Percentiles rank a stretch among this genome's conserved stretches.
These are phyloP conservation scores for Zygotorulaspora chibaensis DNA, from an alignment of 805 yeast species.

Conservation along the genomic window DNA sequence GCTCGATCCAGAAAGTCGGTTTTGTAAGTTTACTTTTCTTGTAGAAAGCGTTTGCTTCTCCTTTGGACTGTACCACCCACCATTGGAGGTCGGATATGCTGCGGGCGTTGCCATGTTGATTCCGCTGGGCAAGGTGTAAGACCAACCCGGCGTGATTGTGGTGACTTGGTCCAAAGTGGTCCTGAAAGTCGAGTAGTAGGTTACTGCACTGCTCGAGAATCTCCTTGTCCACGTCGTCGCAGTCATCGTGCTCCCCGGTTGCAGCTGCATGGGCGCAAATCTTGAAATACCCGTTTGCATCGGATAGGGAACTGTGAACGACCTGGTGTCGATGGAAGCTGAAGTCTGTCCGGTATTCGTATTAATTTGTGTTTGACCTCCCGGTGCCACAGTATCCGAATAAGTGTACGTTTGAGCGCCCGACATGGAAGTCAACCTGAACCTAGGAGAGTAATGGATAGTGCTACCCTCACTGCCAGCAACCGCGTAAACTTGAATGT, in stretches of 20 bases:
- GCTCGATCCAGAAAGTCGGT: slow-evolving; percentile 1
- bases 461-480: slow-evolving; percentile 41
- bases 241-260: slow-evolving; percentile 72
- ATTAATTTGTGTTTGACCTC: slow-evolving; percentile 35
- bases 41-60: slow-evolving; percentile 39
- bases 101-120: slow-evolving; percentile 72
- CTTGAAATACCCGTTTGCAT: slow-evolving; percentile 73
- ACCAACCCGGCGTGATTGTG: slow-evolving; percentile 84
- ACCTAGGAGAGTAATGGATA: slow-evolving; percentile 64
- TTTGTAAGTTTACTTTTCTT: slow-evolving; percentile 25
- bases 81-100: slow-evolving; percentile 55
- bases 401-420: slow-evolving; percentile 57
- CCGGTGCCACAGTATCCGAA: slow-evolving; percentile 42
- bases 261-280: slow-evolving; percentile 90
- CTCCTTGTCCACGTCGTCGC: slow-evolving; percentile 60
- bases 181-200: slow-evolving; percentile 49
- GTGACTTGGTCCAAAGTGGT: slow-evolving; percentile 41
- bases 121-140: slow-evolving; percentile 58
- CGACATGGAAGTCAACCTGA: slow-evolving; percentile 64
- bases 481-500: slow-evolving; percentile 60
- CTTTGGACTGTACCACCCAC: slow-evolving; percentile 63
- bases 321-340: slow-evolving; percentile 42
- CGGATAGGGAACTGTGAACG: slow-evolving; percentile 69
- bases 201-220: slow-evolving; percentile 63
- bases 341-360: slow-evolving; percentile 38